A percentile compares a stretch with the other conserved stretches of the same genome.
Conservation (phyloP, 2,329 filamentous ascomycete species). For the Pyrenophora seminiperda region DNA sequence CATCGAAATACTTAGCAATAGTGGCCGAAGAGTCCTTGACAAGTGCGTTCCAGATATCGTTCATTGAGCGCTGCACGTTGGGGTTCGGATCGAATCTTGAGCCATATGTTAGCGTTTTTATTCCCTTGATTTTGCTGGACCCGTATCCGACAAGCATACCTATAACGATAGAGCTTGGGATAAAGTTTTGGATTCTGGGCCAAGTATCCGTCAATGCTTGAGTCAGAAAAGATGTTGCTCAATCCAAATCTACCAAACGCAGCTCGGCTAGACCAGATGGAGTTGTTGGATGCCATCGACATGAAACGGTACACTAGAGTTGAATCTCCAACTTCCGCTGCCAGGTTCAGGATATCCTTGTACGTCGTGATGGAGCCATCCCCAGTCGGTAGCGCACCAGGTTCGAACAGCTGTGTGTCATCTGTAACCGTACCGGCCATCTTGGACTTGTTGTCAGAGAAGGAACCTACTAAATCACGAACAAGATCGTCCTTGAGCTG, state of each 20-base stretch:
- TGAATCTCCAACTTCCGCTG: slow-evolving; percentile 95
- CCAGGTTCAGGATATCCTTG: slow-evolving; percentile 93
- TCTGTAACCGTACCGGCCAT: slow-evolving; percentile 77
- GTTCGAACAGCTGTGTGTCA: slow-evolving; percentile 92
- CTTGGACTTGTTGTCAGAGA: slow-evolving; percentile 75
- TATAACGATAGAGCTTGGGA: slow-evolving; percentile 90
- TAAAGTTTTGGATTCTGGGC: slow-evolving; percentile 89
- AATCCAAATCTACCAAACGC: slow-evolving; percentile 94
- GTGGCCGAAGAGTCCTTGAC: slow-evolving; percentile 83
- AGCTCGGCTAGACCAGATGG: slow-evolving; percentile 95
- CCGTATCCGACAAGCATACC: slow-evolving; percentile 43
- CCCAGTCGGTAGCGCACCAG: slow-evolving; percentile 85
- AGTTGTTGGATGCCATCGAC: slow-evolving; percentile 93
- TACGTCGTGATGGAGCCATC: slow-evolving; percentile 94
- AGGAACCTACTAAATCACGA: slow-evolving; percentile 83
- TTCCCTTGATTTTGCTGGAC: too few species aligned
- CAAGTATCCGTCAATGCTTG: slow-evolving; percentile 69
- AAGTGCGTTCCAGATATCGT: slow-evolving; percentile 95
- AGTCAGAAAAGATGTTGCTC: slow-evolving; percentile 88
- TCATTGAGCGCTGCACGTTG: slow-evolving; percentile 94
- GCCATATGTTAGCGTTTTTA: slow-evolving; percentile 19
- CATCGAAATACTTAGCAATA: slow-evolving; percentile 81
- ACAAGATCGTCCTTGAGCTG: slow-evolving; percentile 81
- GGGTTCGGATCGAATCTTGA: slow-evolving; percentile 82
- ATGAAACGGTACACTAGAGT: slow-evolving; percentile 98